These are phyloP conservation scores for Artemisia annua DNA, from an alignment of 129 eudicot genomes.

Conservation along the genomic window DNA sequence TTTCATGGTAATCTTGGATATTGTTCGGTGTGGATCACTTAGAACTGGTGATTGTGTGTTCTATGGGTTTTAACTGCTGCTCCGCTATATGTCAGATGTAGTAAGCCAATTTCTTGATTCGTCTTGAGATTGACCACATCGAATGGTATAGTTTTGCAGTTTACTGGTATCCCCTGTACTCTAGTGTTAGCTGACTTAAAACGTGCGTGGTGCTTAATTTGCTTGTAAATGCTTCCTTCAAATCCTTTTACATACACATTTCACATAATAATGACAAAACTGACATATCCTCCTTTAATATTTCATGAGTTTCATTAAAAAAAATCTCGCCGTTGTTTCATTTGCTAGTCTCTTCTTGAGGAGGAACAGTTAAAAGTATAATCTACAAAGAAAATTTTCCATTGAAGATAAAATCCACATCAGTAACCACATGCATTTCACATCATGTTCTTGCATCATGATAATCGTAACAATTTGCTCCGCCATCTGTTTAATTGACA, in stretches of 20 bases:
- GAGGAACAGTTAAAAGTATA: no score
- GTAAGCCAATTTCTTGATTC: not conserved
- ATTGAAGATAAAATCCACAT: no score
- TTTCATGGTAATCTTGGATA: no score
- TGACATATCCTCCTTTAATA: not conserved
- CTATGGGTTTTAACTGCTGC: not conserved
- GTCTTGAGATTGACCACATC: not conserved
- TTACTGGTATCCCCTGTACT: not conserved
- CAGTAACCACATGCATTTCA: no score
- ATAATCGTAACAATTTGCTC: no score
- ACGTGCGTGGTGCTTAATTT: not conserved
- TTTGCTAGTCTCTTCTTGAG: no score
- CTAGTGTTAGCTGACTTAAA: not conserved
- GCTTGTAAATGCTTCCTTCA: not conserved
- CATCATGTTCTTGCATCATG: no score
- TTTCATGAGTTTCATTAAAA: no score
- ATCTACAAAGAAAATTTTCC: no score
- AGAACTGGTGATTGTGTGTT: not conserved
- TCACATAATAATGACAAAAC: not conserved
- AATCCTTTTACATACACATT: not conserved
- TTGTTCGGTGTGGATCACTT: not conserved
- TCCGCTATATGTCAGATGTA: constrained; percentile 8
- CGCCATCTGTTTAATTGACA: not conserved
- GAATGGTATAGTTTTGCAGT: not conserved
- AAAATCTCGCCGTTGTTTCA: no score